Evolutionary conservation across 2,329 filamentous ascomycete genomes (phyloP), one percentile per base, ranked within the genome.

Genomic region (Thyridium curvatum): DNA sequence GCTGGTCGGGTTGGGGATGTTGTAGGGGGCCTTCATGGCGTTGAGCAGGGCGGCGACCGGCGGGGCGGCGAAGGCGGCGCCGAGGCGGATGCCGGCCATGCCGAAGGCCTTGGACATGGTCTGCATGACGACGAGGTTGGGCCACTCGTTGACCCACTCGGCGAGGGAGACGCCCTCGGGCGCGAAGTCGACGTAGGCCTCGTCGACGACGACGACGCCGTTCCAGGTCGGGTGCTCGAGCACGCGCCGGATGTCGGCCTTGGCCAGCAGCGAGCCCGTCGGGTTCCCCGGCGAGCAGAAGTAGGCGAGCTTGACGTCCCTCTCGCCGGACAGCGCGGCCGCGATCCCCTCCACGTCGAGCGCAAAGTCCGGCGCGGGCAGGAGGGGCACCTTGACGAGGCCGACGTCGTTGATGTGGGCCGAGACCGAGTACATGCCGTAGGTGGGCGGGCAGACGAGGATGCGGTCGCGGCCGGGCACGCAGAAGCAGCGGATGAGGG

Each of bases 21-120:
- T 97, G 68, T 98, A 98, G 1, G 93, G 93, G 0, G 93, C 91
- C 65, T 97, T 97, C 54, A 98, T 72, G 57, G 75, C 89, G 66
- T 98, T 98, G 40, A 98, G 72, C 12, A 98, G 69, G 13, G 66
- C 63, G 3, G 91, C 89, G 45, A 98, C 82, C 6, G 79, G 72
- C 0, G 80, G 72, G 9, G 80, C 77, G 5, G 86, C 77, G 58
- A 96, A 98, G 1, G 87, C 88, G 8, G 82, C 86, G 34, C 93
- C 93, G 1, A 98, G 73, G 13, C 93, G 76, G 56, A 98, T 95
- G 37, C 91, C 93, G 4, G 93, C 93, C 55, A 98, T 77, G 18
- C 93, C 93, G 56, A 98, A 98, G 0, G 89, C 93, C 62, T 98
- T 98, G 53, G 86, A 94, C n/a, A 97, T 74, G 1, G 93, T 98